A percentile compares a stretch with the other conserved stretches of the same genome.
These are phyloP conservation scores for Apiotrichum laibachii DNA, from an alignment of 1,284 basidiomycete species.

Conservation along the genomic window DNA sequence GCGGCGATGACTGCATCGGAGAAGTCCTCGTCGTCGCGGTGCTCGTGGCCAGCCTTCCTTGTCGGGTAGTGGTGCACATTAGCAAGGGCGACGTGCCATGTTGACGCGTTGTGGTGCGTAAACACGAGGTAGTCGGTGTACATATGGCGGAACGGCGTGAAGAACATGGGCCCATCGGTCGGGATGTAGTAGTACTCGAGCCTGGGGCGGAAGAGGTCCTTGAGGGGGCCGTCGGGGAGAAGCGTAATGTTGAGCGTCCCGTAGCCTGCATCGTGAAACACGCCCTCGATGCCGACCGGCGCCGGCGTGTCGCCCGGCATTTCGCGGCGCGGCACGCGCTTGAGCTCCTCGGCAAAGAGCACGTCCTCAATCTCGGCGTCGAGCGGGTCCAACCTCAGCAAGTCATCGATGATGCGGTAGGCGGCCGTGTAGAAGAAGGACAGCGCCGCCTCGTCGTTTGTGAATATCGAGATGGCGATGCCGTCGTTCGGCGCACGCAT, in stretches of 20 bases:
- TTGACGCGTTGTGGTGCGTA: conserved; percentile 23
- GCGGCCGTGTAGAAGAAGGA: conserved; percentile 10
- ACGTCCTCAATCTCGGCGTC: conserved; percentile 15
- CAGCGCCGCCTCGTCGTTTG: conserved; percentile 21
- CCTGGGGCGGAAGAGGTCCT: not conserved
- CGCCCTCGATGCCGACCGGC: conserved; percentile 3
- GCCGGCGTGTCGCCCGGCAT: not conserved
- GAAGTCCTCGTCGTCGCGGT: not conserved
- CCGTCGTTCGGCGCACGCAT: conserved; percentile 20
- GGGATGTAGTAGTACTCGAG: not conserved
- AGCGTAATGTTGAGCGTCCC: conserved; percentile 13
- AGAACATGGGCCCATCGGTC: conserved; percentile 2
- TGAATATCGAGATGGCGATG: conserved; percentile 19
- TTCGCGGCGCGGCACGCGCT: not conserved
- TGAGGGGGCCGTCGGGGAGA: not conserved
- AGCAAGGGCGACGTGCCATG: not conserved
- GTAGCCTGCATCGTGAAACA: conserved; percentile 16
- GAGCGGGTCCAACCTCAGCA: conserved; percentile 16
- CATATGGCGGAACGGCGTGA: conserved; percentile 17
- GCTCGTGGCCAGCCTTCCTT: not conserved
- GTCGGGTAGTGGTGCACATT: conserved; percentile 6
- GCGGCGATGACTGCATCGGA: not conserved
- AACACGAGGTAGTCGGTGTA: conserved; percentile 28
- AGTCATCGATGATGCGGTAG: conserved; percentile 24
- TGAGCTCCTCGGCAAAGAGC: not conserved